Evolutionary conservation across 345 rosid genomes (phyloP).

Genomic region (Combretum micranthum): DNA sequence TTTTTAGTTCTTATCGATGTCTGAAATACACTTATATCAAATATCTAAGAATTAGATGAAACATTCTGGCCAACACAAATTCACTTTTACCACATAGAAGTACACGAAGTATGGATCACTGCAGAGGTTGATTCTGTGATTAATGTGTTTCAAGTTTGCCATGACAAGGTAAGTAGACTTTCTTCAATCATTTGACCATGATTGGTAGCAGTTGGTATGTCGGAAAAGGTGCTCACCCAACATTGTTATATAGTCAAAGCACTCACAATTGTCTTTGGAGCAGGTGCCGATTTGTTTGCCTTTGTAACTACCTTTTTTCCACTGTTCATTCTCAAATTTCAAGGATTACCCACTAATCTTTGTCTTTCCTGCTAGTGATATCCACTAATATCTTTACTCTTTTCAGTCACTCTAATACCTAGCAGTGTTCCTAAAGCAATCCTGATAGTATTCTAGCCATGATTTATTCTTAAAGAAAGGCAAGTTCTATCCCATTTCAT

Average conservation of each 20-base stretch:
- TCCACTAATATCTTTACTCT: not conserved
- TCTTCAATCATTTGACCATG: not conserved
- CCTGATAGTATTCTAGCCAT: not conserved
- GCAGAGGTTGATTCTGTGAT: no score
- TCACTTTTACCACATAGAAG: no score
- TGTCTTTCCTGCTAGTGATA: not conserved
- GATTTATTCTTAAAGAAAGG: not conserved
- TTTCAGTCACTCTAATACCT: not conserved
- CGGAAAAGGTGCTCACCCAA: constrained; percentile 47
- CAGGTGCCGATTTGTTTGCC: constrained; percentile 33
- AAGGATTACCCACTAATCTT: constrained; percentile 5
- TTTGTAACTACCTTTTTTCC: constrained; percentile 19
- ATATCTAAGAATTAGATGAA: no score
- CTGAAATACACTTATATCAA: no score
- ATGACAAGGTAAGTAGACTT: no score
- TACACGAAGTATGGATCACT: no score
- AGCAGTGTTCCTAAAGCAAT: not conserved
- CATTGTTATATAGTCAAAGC: constrained; percentile 26
- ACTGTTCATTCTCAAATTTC: constrained; percentile 7
- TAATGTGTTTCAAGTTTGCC: no score
- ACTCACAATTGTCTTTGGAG: constrained; percentile 31
- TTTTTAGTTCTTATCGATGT: no score
- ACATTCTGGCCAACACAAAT: no score
- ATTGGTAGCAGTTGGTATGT: constrained; percentile 10
- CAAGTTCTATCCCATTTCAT: not conserved